Conservation (phyloP, 345 rosid genomes). For the Abelmoschus esculentus region DNA sequence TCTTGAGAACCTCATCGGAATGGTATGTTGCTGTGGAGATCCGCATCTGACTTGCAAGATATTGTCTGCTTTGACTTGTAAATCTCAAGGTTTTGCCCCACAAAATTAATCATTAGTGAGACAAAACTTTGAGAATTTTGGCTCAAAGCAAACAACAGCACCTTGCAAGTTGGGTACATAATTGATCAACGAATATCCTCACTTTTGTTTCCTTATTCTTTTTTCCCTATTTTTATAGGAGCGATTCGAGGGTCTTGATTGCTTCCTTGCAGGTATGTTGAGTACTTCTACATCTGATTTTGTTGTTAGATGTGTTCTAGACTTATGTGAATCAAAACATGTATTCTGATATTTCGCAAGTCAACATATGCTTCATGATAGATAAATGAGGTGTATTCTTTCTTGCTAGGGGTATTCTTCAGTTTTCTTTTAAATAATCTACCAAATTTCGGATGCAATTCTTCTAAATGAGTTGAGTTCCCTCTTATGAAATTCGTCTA, state of each 20-base stretch:
- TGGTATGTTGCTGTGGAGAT: constrained; percentile 26
- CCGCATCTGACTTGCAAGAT: neutral
- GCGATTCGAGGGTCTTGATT: constrained; percentile 79
- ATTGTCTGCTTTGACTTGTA: neutral
- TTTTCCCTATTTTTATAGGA: constrained; percentile 35
- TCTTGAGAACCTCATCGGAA: constrained; percentile 80
- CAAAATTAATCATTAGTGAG: neutral
- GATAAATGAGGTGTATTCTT: neutral
- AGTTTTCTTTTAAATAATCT: neutral
- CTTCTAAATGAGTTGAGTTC: neutral
- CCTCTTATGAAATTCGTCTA: neutral
- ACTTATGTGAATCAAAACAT: neutral
- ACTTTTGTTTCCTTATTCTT: constrained; percentile 7
- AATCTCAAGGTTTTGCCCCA: neutral
- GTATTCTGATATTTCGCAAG: constrained; percentile 1
- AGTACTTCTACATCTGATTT: neutral
- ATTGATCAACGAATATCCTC: neutral
- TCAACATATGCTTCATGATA: neutral
- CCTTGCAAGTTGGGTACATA: neutral
- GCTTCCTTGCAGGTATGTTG: constrained; percentile 80
- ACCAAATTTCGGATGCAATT: neutral
- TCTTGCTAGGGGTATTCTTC: neutral
- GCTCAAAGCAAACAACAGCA: no score
- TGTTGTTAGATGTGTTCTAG: neutral
- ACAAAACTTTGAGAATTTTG: neutral